phyloP scores from a whole-genome alignment of 75 land plant genomes.

The Pinus albicaulis region DNA sequence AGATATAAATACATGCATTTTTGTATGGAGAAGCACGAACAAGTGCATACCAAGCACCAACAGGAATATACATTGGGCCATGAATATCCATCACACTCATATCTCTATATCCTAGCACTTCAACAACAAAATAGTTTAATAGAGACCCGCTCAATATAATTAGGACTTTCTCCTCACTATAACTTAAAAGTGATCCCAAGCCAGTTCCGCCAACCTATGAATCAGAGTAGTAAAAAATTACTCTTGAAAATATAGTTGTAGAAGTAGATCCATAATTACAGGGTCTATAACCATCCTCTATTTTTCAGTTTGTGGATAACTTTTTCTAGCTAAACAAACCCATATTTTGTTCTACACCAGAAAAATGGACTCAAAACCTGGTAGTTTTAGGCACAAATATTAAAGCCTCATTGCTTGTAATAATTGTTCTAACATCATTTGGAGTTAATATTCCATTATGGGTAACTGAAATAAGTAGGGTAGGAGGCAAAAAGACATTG shows the following conservation, averaged over 20 bases:
- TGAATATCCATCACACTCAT: slow-evolving; percentile 6
- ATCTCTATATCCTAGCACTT: too few species aligned
- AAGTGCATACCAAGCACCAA: slow-evolving; percentile 5
- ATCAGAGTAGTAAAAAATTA: slow-evolving; percentile 3
- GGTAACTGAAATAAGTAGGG: too few species aligned
- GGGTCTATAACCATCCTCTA: not conserved
- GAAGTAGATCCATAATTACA: slow-evolving; percentile 2
- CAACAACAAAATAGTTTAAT: too few species aligned
- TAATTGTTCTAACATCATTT: too few species aligned
- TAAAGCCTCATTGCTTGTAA: too few species aligned
- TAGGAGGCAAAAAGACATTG: too few species aligned
- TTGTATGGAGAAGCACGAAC: not conserved
- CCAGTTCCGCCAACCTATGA: not conserved
- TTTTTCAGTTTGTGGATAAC: slow-evolving; percentile 11
- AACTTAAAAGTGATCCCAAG: not conserved
- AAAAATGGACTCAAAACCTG: too few species aligned
- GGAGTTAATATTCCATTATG: too few species aligned
- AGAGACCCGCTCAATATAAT: too few species aligned
- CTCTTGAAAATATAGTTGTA: not conserved
- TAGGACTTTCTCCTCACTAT: slow-evolving; percentile 6
- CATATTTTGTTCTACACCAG: too few species aligned
- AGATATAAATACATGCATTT: not conserved
- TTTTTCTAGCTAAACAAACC: too few species aligned
- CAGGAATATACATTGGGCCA: slow-evolving; percentile 3
- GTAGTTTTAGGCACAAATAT: too few species aligned